Conservation (phyloP, 2,329 filamentous ascomycete species). For the Talaromyces sp. region DNA sequence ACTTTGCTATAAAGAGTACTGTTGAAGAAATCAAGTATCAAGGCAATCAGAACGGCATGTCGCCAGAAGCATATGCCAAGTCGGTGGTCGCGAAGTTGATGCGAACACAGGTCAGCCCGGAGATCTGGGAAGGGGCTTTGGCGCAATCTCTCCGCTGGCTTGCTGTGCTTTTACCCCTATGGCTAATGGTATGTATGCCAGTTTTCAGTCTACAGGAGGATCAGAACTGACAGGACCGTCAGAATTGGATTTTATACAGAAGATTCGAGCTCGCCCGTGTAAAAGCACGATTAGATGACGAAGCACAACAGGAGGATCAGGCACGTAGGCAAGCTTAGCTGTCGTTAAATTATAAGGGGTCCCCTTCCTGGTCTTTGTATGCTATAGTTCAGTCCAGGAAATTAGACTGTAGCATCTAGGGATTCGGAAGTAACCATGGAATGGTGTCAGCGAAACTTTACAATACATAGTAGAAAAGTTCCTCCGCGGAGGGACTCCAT, state of each 20-base stretch:
- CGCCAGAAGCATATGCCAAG: background rate
- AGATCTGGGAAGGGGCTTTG: background rate
- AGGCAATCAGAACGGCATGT: background rate
- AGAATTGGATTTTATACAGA: background rate
- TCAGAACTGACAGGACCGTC: background rate
- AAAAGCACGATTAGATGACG: background rate
- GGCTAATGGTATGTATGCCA: background rate
- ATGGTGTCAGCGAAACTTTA: background rate
- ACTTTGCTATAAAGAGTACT: background rate
- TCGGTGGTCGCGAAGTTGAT: background rate
- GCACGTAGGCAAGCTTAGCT: background rate
- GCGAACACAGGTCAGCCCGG: background rate
- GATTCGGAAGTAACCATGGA: no score
- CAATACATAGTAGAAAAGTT: background rate
- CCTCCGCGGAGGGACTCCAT: background rate
- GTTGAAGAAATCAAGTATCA: background rate
- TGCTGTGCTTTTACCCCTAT: background rate
- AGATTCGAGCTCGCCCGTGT: background rate
- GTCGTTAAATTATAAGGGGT: no score
- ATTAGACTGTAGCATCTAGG: no score
- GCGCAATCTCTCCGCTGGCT: background rate
- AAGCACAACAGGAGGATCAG: background rate
- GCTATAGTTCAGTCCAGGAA: no score
- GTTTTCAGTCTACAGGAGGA: background rate
- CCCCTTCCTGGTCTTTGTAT: no score